Conservation (phyloP, 2,329 filamentous ascomycete genomes). For the Rutstroemia sp. region DNA sequence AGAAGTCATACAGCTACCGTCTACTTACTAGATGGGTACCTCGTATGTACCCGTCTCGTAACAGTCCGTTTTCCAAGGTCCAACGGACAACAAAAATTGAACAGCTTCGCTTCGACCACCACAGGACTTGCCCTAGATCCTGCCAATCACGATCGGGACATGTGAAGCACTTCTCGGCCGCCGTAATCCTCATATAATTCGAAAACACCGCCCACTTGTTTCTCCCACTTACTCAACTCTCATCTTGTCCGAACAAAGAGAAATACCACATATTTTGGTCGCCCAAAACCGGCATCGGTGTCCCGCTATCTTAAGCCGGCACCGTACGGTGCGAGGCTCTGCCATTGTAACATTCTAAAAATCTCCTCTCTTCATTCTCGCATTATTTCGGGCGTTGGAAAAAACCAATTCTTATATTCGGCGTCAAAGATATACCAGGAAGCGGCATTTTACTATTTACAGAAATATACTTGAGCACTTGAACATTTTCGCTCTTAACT, state of each 20-base stretch:
- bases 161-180: conserved; percentile 4
- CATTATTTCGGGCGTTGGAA: conserved; percentile 25
- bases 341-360: conserved; percentile 14
- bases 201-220: conserved; percentile 20
- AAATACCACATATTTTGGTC: conserved; percentile 26
- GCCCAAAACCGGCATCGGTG: conserved; percentile 27
- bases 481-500: conserved; percentile 6
- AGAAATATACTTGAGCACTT: conserved; percentile 9
- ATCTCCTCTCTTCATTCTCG: conserved; percentile 18
- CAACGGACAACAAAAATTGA: too few species aligned
- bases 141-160: too few species aligned
- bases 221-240: conserved; percentile 13
- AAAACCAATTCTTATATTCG: conserved; percentile 7
- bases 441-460: conserved; percentile 15
- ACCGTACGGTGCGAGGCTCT: conserved; percentile 30
- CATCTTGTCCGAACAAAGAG: conserved; percentile 16
- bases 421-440: conserved; percentile 25
- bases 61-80: too few species aligned
- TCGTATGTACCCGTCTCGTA: too few species aligned
- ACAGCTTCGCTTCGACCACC: too few species aligned
- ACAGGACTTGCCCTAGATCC: too few species aligned
- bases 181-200: conserved; percentile 24
- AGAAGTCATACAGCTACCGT: too few species aligned
- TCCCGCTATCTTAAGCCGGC: conserved; percentile 29
- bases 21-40: too few species aligned